Evolutionary conservation across 2,329 filamentous ascomycete genomes (phyloP).

Genomic region (Aspergillus sp.): DNA sequence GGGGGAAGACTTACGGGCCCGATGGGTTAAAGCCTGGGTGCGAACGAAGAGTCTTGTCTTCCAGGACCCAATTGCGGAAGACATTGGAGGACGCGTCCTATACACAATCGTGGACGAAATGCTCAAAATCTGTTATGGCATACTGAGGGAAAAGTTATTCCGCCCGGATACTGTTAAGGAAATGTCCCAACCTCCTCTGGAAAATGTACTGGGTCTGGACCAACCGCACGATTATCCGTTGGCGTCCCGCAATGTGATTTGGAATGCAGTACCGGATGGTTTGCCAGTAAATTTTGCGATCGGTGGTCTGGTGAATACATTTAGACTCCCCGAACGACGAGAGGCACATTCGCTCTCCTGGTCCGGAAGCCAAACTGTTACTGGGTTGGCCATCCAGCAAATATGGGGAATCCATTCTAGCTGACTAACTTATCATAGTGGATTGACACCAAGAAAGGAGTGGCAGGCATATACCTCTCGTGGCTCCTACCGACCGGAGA

Average conservation of each 20-base stretch:
- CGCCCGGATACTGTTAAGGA: background rate
- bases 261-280: background rate
- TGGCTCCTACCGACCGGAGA: constrained; percentile 5
- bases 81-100: background rate
- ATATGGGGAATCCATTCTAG: background rate
- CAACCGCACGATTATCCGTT: background rate
- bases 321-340: background rate
- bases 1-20: constrained; percentile 1
- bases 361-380: constrained; percentile 7
- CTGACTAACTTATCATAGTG: constrained; percentile 1
- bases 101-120: constrained; percentile 4
- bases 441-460: constrained; percentile 4
- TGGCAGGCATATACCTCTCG: constrained; percentile 6
- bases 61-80: constrained; percentile 1
- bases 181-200: constrained; percentile 4
- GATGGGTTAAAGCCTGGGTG: constrained; percentile 1
- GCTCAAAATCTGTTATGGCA: constrained; percentile 4
- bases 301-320: constrained; percentile 4
- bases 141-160: constrained; percentile 1
- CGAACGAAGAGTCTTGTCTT: background rate
- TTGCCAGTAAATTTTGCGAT: constrained; percentile 1
- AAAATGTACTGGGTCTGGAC: background rate
- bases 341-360: constrained; percentile 3
- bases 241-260: constrained; percentile 1
- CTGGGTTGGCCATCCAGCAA: background rate